Evolutionary conservation across 345 rosid genomes (phyloP), one percentile per base, ranked within the genome.

Genomic region (Turritis glabra): DNA sequence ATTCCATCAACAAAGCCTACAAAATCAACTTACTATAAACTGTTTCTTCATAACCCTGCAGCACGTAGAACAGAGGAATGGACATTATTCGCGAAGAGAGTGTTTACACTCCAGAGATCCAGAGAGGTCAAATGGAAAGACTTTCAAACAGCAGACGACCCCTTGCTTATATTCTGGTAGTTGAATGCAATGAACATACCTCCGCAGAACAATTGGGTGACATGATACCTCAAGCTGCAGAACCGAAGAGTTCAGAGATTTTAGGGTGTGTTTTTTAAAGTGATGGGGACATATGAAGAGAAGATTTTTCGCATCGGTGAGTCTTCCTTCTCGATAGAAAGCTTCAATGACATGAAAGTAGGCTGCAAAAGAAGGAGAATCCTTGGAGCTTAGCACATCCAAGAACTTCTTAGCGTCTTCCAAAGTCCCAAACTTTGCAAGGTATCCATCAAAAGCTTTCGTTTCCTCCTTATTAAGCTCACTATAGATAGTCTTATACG

Each of bases 241-340:
- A 64, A 55, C 94, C 91, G 46, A 91, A 91, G 44, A 91, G 97
- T 55, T 58, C 73, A 41, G 77, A 71, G 72, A 89, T 79, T 77
- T 84, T 84, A 27, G 86, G 83, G 84, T 93, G 88, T 11, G 73
- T 67, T 40, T n/a, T n/a, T 88, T 87, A 33, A 93, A 66, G 81
- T 85, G 96, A 86, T 87, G 90, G 60, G 98, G 98, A 73, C 86
- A 85, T 72, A 72, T 79, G 43, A 76, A 84, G 17, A 93, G 74
- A 62, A 93, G 76, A 77, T 91, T 84, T 68, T 84, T 82, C 17
- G 97, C 97, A 84, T 89, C 97, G 41, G 89, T 74, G 44, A 85
- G 84, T 80, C 96, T 86, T 32, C 97, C 94, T 83, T 85, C 94
- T 77, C 81, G 58, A 23, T 84, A 87, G 77, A 93, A 91, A 60